Evolutionary conservation across 139 green algal species (phyloP).

Genomic region (Tetraselmis chui): DNA sequence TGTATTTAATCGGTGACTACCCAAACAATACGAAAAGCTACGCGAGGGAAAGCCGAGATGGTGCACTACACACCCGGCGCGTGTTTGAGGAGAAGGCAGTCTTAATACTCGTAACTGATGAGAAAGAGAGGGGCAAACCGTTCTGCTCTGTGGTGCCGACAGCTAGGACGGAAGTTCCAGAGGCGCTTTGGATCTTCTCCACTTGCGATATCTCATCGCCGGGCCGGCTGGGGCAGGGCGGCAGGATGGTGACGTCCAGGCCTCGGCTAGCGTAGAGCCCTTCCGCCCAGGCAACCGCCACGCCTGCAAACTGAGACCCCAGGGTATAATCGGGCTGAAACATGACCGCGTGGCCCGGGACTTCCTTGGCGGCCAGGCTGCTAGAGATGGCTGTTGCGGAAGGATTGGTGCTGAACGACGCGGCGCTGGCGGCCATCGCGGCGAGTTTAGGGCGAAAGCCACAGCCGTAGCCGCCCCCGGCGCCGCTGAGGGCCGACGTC

Average conservation of each 20-base stretch:
- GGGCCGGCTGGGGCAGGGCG: neutral
- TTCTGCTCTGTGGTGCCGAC: neutral
- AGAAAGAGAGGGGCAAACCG: too few relatives aligned
- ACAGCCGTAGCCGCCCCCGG: too few relatives aligned
- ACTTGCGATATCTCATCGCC: neutral
- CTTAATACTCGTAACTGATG: too few relatives aligned
- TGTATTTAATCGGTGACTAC: too few relatives aligned
- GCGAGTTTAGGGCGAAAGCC: neutral
- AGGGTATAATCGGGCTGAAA: neutral
- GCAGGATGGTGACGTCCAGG: neutral
- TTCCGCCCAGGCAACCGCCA: neutral
- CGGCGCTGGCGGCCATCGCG: too few relatives aligned
- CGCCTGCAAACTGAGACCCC: neutral
- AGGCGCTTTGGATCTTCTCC: neutral
- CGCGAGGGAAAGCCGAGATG: too few relatives aligned
- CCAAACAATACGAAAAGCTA: too few relatives aligned
- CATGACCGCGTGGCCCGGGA: neutral
- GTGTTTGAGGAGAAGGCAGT: too few relatives aligned
- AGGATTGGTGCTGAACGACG: too few relatives aligned
- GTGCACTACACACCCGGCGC: too few relatives aligned
- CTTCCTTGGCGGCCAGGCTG: neutral
- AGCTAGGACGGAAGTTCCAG: neutral
- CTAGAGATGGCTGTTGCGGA: too few relatives aligned
- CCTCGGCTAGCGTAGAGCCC: neutral
- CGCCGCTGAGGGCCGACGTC: too few relatives aligned